Conservation (phyloP, 163 green algal species). For the Chlorella variabilis region DNA sequence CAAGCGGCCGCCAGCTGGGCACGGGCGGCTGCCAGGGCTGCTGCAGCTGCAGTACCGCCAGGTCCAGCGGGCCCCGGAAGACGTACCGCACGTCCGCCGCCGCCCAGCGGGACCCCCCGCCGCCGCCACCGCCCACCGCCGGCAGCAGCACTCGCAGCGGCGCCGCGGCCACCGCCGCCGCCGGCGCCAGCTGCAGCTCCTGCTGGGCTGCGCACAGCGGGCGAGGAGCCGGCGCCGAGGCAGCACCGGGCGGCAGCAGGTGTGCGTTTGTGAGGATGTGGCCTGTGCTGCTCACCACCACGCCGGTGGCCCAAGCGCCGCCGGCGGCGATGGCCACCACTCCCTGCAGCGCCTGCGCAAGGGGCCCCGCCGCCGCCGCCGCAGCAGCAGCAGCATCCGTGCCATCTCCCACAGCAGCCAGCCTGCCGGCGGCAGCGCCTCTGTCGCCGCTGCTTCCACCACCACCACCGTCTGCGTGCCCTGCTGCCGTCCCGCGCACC, state of each 20-base stretch:
- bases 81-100: slow-evolving; percentile 56
- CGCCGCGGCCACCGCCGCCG: background rate
- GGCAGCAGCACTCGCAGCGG: slow-evolving; percentile 7
- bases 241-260: slow-evolving; percentile 49
- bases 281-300: slow-evolving; percentile 53
- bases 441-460: background rate
- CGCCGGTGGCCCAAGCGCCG: slow-evolving; percentile 65
- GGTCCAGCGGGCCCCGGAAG: slow-evolving; percentile 66
- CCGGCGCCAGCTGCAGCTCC: slow-evolving; percentile 7
- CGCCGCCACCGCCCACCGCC: slow-evolving; percentile 8
- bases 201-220: background rate
- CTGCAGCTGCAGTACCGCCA: slow-evolving; percentile 70
- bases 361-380: background rate
- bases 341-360: background rate
- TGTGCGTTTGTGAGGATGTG: slow-evolving; percentile 83
- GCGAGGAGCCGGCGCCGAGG: background rate
- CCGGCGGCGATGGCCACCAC: slow-evolving; percentile 58
- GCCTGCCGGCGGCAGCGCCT: too few relatives aligned
- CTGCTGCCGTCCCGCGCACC: too few relatives aligned
- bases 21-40: background rate
- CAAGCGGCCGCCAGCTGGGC: background rate
- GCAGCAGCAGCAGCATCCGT: background rate
- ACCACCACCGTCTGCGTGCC: too few relatives aligned
- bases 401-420: too few relatives aligned
- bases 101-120: slow-evolving; percentile 30